Evolutionary conservation across 345 rosid genomes (phyloP).

Genomic region (Turritis glabra): DNA sequence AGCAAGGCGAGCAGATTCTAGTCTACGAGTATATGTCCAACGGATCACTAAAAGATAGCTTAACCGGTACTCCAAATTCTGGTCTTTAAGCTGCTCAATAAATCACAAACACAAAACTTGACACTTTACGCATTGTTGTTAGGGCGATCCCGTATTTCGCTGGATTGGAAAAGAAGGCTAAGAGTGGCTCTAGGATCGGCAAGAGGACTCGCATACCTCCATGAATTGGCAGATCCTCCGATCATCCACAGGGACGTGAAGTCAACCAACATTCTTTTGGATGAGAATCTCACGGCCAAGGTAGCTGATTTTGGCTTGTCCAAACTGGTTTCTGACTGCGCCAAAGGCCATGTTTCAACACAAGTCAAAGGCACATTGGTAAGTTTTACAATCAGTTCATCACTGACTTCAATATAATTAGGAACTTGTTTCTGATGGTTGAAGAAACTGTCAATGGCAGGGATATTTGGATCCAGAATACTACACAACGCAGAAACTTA

Average conservation of each 20-base stretch:
- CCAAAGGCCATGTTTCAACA: conserved; percentile 97
- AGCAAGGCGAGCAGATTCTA: conserved; percentile 89
- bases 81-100: background rate
- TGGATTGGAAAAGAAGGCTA: conserved; percentile 92
- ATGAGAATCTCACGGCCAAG: conserved; percentile 78
- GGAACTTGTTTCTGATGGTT: background rate
- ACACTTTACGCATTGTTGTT: conserved; percentile 9
- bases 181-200: conserved; percentile 90
- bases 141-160: conserved; percentile 66
- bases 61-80: conserved; percentile 54
- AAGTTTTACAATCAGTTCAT: conserved; percentile 12
- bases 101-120: background rate
- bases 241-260: conserved; percentile 94
- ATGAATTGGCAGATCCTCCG: conserved; percentile 93
- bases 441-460: conserved; percentile 42
- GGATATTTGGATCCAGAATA: conserved; percentile 98
- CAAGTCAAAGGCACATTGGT: conserved; percentile 99
- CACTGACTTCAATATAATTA: background rate
- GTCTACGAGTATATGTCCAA: conserved; percentile 87
- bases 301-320: conserved; percentile 98
- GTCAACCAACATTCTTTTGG: conserved; percentile 84
- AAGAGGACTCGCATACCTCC: conserved; percentile 93
- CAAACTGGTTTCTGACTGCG: conserved; percentile 82
- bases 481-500: conserved; percentile 91
- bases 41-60: conserved; percentile 79